Conservation (phyloP, 805 yeast genomes). For the Lachancea quebecensis region DNA sequence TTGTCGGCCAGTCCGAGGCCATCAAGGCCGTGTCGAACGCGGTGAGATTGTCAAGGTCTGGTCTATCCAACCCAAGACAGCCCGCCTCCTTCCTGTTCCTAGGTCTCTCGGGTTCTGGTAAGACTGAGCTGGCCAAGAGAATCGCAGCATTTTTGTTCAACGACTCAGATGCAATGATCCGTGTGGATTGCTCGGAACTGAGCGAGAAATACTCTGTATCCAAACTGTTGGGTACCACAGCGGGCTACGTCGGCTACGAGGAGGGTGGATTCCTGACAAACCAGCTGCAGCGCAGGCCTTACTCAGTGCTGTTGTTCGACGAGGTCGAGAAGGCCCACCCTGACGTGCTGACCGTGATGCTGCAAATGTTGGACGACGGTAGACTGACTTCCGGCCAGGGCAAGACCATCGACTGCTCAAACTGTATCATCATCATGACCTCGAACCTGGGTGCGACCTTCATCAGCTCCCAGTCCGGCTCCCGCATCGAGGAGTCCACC, state of each 20-base stretch:
- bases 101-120: constrained; percentile 96
- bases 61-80: constrained; percentile 91
- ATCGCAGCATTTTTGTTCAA: constrained; percentile 93
- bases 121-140: constrained; percentile 95
- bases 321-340: constrained; percentile 99
- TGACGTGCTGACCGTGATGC: constrained; percentile 83
- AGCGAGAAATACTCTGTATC: constrained; percentile 94
- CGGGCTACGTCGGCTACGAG: constrained; percentile 94
- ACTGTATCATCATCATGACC: constrained; percentile 90
- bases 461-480: constrained; percentile 58
- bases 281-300: constrained; percentile 84
- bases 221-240: constrained; percentile 92
- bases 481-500: constrained; percentile 61
- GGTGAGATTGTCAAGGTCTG: constrained; percentile 86
- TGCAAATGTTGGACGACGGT: constrained; percentile 95
- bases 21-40: constrained; percentile 96
- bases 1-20: constrained; percentile 94
- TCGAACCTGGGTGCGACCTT: constrained; percentile 94
- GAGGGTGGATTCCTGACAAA: constrained; percentile 97
- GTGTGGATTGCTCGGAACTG: constrained; percentile 96
- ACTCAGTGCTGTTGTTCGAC: constrained; percentile 92
- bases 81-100: constrained; percentile 93
- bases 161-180: constrained; percentile 93
- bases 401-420: constrained; percentile 86
- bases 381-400: constrained; percentile 93